Evolutionary conservation across 768 basidiomycete genomes (phyloP), one percentile per base, ranked within the genome.

Genomic region (Termitomyces sp.): DNA sequence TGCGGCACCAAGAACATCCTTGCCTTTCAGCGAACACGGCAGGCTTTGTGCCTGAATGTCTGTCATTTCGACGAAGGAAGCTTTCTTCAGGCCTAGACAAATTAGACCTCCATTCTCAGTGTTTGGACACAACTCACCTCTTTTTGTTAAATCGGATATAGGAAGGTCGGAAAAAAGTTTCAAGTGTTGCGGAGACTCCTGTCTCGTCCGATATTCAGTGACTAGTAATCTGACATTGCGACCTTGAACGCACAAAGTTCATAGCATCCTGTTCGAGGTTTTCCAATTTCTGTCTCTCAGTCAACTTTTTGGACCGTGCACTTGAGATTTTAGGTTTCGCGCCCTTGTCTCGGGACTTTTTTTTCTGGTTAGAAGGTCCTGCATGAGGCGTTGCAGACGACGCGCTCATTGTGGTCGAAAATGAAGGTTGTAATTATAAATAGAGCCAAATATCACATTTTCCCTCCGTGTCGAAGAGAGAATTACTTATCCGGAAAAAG

Each of bases 1-100:
- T 5, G 97, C 97, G 23, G 97, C 95, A 57, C 95, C 97, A 5
- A 99, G 84, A 5, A 99, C 93, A 70, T 99, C 97, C 71, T 93
- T 92, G 23, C 97, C 95, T 50, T 96, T 93, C 2, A 99, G 78
- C 16, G 97, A 83, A 28, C 92, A 82, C 0, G 95, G 97, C 40
- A 99, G 88, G 41, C 95, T 89, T 71, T 92, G 81, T 44, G 87
- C 86, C 70, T 99, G 97, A 0, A 99, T 93, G 47, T 93, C 89
- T 0, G 95, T 97, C 83, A 94, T 93, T 23, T 89, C 79, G 46
- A 87, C 79, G 66, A 95, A 97, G 68, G 86, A 93, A 0, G 87
- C 85, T 61, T 91, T 90, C 75, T 91, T 93, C 38, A 98, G 77
- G 16, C 95, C 95, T 93, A 57, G 13, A 23, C 18, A 52, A 43